Evolutionary conservation across 768 basidiomycete species (phyloP).

Genomic region (Amanita phalloides): DNA sequence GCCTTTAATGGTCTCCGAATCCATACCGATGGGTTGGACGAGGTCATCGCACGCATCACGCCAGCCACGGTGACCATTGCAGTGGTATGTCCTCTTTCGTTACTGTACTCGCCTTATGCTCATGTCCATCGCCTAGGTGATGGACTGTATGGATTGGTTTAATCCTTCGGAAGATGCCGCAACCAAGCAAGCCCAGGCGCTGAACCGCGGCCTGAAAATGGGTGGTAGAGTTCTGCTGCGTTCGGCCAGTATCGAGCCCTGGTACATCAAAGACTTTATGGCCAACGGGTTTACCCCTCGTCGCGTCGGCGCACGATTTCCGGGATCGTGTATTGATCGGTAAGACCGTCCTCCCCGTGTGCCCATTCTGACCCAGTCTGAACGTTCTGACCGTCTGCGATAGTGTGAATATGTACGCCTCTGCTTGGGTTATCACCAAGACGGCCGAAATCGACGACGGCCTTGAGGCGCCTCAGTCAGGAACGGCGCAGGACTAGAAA

Average conservation of each 20-base stretch:
- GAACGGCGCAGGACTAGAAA: no score
- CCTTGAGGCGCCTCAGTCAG: no score
- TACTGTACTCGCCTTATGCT: constrained; percentile 6
- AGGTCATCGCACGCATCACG: constrained; percentile 27
- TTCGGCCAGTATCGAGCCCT: constrained; percentile 50
- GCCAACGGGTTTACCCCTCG: background rate
- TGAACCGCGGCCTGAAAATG: constrained; percentile 42
- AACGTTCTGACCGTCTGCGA: no score
- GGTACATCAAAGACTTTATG: constrained; percentile 37
- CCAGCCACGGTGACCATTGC: background rate
- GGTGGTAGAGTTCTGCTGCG: constrained; percentile 62
- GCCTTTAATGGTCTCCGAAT: constrained; percentile 47
- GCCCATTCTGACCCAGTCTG: no score
- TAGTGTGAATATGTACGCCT: background rate
- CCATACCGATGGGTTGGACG: constrained; percentile 63
- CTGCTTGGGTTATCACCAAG: background rate
- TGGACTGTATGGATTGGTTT: constrained; percentile 65
- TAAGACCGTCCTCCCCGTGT: background rate
- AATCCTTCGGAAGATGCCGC: constrained; percentile 33
- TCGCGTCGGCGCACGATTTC: background rate
- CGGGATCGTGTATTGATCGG: background rate
- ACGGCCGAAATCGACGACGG: background rate
- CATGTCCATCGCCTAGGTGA: constrained; percentile 53
- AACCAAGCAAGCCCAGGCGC: constrained; percentile 43
- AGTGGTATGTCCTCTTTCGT: background rate